Conservation (phyloP, 2,329 filamentous ascomycete genomes). For the Cercospora berteroae region DNA sequence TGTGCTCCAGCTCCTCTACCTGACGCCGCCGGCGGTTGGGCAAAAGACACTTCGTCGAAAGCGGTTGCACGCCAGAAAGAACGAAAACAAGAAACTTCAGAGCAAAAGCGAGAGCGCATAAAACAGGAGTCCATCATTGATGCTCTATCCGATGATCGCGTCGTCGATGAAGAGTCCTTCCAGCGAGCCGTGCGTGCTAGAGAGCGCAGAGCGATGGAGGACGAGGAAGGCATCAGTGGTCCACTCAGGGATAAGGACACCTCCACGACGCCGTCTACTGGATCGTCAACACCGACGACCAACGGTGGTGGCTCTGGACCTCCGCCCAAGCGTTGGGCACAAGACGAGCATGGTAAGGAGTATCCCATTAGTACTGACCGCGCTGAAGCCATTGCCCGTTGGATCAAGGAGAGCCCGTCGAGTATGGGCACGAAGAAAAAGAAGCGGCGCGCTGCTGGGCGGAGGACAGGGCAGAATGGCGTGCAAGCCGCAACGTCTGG, state of each 20-base stretch:
- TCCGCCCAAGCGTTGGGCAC: slow-evolving; percentile 58
- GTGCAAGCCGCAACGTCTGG: slow-evolving; percentile 21
- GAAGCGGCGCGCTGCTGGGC: slow-evolving; percentile 37
- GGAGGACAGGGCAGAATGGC: slow-evolving; percentile 29
- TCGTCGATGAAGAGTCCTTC: slow-evolving; percentile 65
- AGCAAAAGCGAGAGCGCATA: slow-evolving; percentile 58
- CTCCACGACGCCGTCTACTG: slow-evolving; percentile 3
- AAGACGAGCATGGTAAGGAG: slow-evolving; percentile 65
- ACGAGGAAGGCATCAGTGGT: slow-evolving; percentile 49
- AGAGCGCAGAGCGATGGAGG: slow-evolving; percentile 56
- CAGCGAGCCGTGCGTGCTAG: slow-evolving; percentile 61
- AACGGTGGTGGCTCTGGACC: slow-evolving; percentile 17
- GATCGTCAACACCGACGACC: slow-evolving; percentile 13
- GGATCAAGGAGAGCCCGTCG: slow-evolving; percentile 58
- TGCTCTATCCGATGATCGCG: slow-evolving; percentile 65
- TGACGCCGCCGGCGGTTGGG: slow-evolving; percentile 37
- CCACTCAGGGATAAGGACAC: slow-evolving; percentile 35
- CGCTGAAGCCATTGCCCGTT: slow-evolving; percentile 65
- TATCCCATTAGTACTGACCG: slow-evolving; percentile 69
- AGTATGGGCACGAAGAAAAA: slow-evolving; percentile 39
- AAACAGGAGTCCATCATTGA: slow-evolving; percentile 66
- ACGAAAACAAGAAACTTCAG: slow-evolving; percentile 45
- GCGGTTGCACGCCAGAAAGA: slow-evolving; percentile 27
- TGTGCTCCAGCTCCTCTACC: slow-evolving; percentile 54
- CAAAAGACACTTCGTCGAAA: slow-evolving; percentile 28